A percentile compares a stretch with the other conserved stretches of the same genome.
Conservation (phyloP, 768 basidiomycete genomes). For the Boletellus ananiceps region DNA sequence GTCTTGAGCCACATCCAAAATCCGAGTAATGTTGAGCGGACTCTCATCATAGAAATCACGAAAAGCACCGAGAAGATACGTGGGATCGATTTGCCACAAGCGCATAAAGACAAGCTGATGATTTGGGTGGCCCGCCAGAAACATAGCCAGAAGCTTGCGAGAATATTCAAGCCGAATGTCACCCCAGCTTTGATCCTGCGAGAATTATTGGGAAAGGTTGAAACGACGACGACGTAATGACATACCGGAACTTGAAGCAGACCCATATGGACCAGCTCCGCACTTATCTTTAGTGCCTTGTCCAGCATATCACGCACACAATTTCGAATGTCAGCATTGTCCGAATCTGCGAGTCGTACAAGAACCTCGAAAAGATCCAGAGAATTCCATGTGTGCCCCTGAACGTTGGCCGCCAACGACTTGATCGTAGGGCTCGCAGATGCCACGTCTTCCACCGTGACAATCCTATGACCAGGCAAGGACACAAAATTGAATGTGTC, state of each 20-base stretch:
- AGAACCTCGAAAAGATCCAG: constrained; percentile 86
- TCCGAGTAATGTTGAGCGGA: constrained; percentile 88
- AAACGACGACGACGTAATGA: constrained; percentile 10
- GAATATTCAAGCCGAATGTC: constrained; percentile 85
- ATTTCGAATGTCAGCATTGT: constrained; percentile 62
- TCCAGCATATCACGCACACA: constrained; percentile 90
- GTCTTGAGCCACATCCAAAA: constrained; percentile 93
- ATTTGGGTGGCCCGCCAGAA: constrained; percentile 88
- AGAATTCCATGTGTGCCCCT: constrained; percentile 93
- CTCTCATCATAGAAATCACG: constrained; percentile 90
- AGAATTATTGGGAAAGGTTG: not conserved
- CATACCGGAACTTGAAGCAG: constrained; percentile 85
- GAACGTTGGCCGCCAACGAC: constrained; percentile 83
- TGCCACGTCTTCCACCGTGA: constrained; percentile 85
- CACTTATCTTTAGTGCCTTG: constrained; percentile 88
- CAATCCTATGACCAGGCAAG: constrained; percentile 76
- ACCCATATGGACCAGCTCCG: constrained; percentile 93
- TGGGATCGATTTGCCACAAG: constrained; percentile 86
- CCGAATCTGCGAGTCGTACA: constrained; percentile 72
- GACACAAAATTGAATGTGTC: constrained; percentile 93
- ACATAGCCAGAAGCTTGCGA: constrained; percentile 80
- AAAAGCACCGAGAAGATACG: constrained; percentile 83
- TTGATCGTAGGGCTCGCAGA: constrained; percentile 88
- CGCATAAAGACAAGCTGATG: constrained; percentile 97
- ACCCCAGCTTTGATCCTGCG: constrained; percentile 78